phyloP scores from a whole-genome alignment of 495 filamentous ascomycete genomes.

The Beverwykella pulmonaria region DNA sequence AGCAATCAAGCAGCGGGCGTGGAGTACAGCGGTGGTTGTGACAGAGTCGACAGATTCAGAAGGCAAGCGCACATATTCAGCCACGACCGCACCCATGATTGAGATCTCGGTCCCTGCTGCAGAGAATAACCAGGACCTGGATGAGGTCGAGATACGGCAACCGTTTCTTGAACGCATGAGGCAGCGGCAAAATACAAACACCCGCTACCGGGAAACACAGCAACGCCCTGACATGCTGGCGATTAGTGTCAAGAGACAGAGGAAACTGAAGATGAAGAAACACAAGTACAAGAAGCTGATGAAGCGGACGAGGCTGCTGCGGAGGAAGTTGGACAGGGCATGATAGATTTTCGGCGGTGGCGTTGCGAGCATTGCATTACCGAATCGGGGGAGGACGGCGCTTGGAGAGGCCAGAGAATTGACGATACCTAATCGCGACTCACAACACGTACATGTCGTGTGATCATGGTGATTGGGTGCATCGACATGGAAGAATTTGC shows the following conservation, averaged over 20 bases:
- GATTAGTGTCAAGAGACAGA: constrained; percentile 84
- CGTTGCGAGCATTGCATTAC: constrained; percentile 16
- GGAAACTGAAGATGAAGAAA: constrained; percentile 99
- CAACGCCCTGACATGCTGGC: constrained; percentile 36
- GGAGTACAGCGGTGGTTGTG: constrained; percentile 80
- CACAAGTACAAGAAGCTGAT: constrained; percentile 99
- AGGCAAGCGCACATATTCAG: constrained; percentile 65
- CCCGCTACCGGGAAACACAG: constrained; percentile 17
- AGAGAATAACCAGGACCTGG: constrained; percentile 13
- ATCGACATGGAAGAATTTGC: background rate
- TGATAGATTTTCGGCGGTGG: constrained; percentile 31
- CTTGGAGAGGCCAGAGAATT: constrained; percentile 1
- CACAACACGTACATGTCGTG: background rate
- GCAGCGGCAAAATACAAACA: constrained; percentile 32
- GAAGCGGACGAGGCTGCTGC: constrained; percentile 83
- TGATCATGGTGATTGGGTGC: background rate
- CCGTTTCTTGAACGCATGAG: constrained; percentile 47
- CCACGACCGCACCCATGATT: constrained; percentile 44
- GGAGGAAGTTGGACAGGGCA: constrained; percentile 78
- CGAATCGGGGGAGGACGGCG: constrained; percentile 2
- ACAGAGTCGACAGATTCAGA: constrained; percentile 72
- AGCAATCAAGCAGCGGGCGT: constrained; percentile 56
- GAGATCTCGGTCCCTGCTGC: constrained; percentile 28
- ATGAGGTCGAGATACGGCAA: constrained; percentile 37
- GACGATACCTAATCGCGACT: background rate